These are phyloP conservation scores for Geranium rotundifolium DNA, from an alignment of 345 rosid genomes.

Conservation along the genomic window DNA sequence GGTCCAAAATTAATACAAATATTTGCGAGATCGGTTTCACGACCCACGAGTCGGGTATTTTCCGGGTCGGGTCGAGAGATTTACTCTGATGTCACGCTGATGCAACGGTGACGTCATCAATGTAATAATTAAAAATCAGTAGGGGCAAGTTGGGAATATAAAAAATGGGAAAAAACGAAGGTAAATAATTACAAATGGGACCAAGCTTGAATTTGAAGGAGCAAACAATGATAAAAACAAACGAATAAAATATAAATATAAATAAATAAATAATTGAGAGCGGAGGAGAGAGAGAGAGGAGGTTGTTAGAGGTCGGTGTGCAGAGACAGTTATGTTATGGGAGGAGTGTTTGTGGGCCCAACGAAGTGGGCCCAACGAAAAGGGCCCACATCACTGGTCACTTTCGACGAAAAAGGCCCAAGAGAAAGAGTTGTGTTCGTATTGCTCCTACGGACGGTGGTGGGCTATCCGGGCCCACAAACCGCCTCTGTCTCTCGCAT, in stretches of 20 bases:
- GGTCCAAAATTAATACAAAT: too few species aligned
- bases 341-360: too few species aligned
- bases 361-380: neutral
- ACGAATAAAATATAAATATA: neutral
- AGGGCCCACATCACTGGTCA: constrained; percentile 10
- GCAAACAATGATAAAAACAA: constrained; percentile 1
- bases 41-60: too few species aligned
- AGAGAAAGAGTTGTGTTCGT: neutral
- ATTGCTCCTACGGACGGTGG: too few species aligned
- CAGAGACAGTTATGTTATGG: neutral
- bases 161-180: neutral
- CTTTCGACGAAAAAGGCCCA: neutral
- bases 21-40: too few species aligned
- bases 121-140: too few species aligned
- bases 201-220: neutral
- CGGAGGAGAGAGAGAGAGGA: too few species aligned
- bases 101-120: neutral
- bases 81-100: neutral
- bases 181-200: neutral
- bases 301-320: constrained; percentile 15
- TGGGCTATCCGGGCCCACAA: too few species aligned
- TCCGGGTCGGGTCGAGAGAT: neutral
- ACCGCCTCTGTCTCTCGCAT: too few species aligned
- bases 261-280: neutral
- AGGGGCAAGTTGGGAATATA: neutral